These are phyloP conservation scores for Hortiboletus campestris DNA, from an alignment of 768 basidiomycete species.

Conservation along the genomic window DNA sequence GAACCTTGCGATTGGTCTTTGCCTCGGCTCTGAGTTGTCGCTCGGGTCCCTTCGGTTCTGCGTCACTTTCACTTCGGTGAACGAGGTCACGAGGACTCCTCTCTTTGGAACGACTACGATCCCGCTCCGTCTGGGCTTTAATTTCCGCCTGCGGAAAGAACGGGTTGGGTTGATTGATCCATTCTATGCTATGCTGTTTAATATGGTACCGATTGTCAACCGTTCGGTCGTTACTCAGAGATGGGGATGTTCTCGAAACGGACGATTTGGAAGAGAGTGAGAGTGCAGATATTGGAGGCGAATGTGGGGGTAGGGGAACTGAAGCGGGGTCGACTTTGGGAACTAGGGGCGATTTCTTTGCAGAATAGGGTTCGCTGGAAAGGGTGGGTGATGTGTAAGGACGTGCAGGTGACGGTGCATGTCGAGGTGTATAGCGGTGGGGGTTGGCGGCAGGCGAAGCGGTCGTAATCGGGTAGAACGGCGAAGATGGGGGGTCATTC, in stretches of 20 bases:
- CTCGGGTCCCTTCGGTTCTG: conserved; percentile 37
- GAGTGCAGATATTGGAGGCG: conserved; percentile 67
- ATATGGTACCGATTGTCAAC: conserved; percentile 43
- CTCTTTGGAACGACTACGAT: conserved; percentile 24
- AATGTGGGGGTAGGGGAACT: conserved; percentile 64
- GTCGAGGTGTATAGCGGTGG: conserved; percentile 47
- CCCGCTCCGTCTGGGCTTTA: conserved; percentile 10
- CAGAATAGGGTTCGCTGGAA: conserved; percentile 23
- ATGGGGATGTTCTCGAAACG: conserved; percentile 51
- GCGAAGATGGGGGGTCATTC: conserved; percentile 27
- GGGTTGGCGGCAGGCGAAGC: conserved; percentile 55
- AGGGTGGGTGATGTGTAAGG: conserved; percentile 25
- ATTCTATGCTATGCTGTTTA: conserved; percentile 33
- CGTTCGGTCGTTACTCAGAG: conserved; percentile 37
- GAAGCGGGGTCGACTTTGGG: conserved; percentile 52
- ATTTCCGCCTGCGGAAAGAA: conserved; percentile 15
- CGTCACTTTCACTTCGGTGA: conserved; percentile 33
- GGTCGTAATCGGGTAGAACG: conserved; percentile 58
- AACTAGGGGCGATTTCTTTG: conserved; percentile 12
- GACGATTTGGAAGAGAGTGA: conserved; percentile 82
- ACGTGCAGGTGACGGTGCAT: conserved; percentile 35
- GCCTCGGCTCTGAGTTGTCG: conserved; percentile 66
- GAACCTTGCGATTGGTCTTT: conserved; percentile 85
- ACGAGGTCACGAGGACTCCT: conserved; percentile 4
- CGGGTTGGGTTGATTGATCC: conserved; percentile 10